These are phyloP conservation scores for Pseudocercospora fijiensis DNA, from an alignment of 2,329 filamentous ascomycete species.

Conservation along the genomic window DNA sequence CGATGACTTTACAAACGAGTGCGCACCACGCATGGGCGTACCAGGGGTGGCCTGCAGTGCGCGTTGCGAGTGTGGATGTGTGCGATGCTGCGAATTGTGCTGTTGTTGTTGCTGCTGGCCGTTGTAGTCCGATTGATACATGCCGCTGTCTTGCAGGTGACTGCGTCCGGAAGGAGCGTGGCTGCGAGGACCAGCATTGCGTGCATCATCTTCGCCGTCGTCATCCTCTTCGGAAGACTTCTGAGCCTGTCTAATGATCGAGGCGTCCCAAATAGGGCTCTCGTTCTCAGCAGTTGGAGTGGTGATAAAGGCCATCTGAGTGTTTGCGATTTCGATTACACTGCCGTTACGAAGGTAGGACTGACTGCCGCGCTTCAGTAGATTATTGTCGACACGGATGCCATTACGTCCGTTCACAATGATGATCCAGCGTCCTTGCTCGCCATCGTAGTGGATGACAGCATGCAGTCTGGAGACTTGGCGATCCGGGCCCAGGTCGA, in stretches of 20 bases:
- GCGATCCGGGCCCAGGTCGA: conserved; percentile 67
- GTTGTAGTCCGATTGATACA: conserved; percentile 30
- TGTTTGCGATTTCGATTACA: conserved; percentile 85
- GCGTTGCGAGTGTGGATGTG: conserved; percentile 41
- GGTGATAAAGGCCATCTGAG: conserved; percentile 99
- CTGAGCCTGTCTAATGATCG: conserved; percentile 41
- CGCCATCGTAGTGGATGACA: conserved; percentile 49
- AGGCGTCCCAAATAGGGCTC: conserved; percentile 58
- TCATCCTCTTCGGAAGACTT: conserved; percentile 46
- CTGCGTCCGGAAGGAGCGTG: conserved; percentile 19
- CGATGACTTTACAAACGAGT: conserved; percentile 45
- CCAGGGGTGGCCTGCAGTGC: conserved; percentile 37
- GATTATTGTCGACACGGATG: conserved; percentile 74
- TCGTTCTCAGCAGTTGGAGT: conserved; percentile 72
- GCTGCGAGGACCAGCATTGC: conserved; percentile 18
- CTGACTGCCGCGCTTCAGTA: conserved; percentile 65
- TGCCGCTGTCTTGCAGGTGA: conserved; percentile 25
- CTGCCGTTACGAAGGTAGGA: conserved; percentile 76
- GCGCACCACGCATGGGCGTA: conserved; percentile 37
- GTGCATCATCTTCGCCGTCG: conserved; percentile 39
- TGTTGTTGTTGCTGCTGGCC: conserved; percentile 27
- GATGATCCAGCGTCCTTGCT: conserved; percentile 69
- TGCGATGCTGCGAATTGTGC: conserved; percentile 29
- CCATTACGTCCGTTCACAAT: conserved; percentile 89
- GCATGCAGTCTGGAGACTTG: conserved; percentile 53